These are phyloP conservation scores for Teratosphaeria nubilosa DNA, from an alignment of 2,329 filamentous ascomycete genomes.

Conservation along the genomic window DNA sequence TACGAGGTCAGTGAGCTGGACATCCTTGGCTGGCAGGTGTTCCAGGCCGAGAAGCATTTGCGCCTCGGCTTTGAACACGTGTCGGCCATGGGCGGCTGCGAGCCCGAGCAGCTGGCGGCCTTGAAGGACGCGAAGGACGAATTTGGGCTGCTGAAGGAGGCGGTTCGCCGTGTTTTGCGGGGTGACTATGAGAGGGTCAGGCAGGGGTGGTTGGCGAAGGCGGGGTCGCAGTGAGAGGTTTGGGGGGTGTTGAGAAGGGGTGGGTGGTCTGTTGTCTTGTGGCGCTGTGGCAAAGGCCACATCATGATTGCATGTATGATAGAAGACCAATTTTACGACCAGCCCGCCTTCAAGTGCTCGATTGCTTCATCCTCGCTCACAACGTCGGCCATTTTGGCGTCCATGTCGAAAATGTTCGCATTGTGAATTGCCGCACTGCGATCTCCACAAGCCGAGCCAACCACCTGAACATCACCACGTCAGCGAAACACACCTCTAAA, in stretches of 20 bases:
- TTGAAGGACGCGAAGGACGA: neutral
- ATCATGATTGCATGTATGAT: neutral
- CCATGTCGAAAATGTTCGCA: conserved; percentile 19
- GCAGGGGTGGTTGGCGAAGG: neutral
- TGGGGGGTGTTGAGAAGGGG: neutral
- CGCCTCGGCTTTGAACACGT: neutral
- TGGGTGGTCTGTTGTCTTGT: neutral
- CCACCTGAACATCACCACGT: conserved; percentile 7
- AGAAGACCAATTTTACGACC: neutral
- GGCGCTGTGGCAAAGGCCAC: neutral
- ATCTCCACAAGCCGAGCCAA: conserved; percentile 15
- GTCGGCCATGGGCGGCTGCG: neutral
- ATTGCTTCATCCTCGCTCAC: conserved; percentile 13
- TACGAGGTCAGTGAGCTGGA: neutral
- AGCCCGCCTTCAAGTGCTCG: conserved; percentile 2
- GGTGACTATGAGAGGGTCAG: neutral
- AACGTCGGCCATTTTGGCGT: conserved; percentile 18
- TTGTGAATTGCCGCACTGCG: conserved; percentile 14
- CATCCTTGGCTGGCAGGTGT: neutral
- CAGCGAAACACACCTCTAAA: neutral
- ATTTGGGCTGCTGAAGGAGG: neutral
- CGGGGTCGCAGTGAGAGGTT: neutral
- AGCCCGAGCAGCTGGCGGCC: neutral
- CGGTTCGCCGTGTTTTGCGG: neutral
- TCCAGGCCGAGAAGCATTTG: neutral